These are phyloP conservation scores for Glarea lozoyensis DNA, from an alignment of 495 filamentous ascomycete species.

Conservation along the genomic window DNA sequence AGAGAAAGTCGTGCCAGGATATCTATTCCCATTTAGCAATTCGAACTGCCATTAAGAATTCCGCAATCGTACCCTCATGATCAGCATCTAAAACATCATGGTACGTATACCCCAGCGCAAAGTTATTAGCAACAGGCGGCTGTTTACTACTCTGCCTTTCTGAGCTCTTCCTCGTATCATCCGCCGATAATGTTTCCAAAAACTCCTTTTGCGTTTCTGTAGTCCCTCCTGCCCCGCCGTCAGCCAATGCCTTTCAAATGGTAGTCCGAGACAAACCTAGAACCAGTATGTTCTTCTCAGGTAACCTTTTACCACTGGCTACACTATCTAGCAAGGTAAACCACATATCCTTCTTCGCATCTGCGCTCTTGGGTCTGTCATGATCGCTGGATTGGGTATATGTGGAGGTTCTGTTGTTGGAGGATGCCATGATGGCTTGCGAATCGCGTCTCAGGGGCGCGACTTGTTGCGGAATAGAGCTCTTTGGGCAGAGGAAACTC, in stretches of 20 bases:
- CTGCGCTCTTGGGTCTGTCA: slow-evolving; percentile 44
- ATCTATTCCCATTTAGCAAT: slow-evolving; percentile 41
- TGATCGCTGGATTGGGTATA: slow-evolving; percentile 35
- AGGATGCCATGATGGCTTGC: slow-evolving; percentile 37
- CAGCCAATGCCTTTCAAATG: slow-evolving; percentile 14
- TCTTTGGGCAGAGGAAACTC: too few species aligned
- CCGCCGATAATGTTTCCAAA: slow-evolving; percentile 67
- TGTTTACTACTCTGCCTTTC: slow-evolving; percentile 51
- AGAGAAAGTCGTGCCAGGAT: slow-evolving; percentile 85
- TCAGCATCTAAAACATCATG: slow-evolving; percentile 91
- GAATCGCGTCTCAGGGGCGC: slow-evolving; percentile 1
- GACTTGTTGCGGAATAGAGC: background rate
- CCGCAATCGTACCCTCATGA: slow-evolving; percentile 60
- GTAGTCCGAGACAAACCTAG: slow-evolving; percentile 49
- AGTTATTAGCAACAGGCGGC: slow-evolving; percentile 84
- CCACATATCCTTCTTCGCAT: slow-evolving; percentile 89
- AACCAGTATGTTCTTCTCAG: slow-evolving; percentile 85
- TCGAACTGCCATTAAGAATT: slow-evolving; percentile 3
- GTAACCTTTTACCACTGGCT: slow-evolving; percentile 80
- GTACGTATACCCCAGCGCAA: slow-evolving; percentile 91
- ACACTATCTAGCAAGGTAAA: slow-evolving; percentile 85
- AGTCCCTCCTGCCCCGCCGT: slow-evolving; percentile 58
- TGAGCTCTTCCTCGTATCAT: slow-evolving; percentile 44
- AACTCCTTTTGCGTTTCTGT: slow-evolving; percentile 84
- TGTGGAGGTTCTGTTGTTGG: slow-evolving; percentile 46